A percentile compares a stretch with the other conserved stretches of the same genome.
Evolutionary conservation across 2,329 filamentous ascomycete genomes (phyloP).

Genomic region (Aurifilum marmelostoma): DNA sequence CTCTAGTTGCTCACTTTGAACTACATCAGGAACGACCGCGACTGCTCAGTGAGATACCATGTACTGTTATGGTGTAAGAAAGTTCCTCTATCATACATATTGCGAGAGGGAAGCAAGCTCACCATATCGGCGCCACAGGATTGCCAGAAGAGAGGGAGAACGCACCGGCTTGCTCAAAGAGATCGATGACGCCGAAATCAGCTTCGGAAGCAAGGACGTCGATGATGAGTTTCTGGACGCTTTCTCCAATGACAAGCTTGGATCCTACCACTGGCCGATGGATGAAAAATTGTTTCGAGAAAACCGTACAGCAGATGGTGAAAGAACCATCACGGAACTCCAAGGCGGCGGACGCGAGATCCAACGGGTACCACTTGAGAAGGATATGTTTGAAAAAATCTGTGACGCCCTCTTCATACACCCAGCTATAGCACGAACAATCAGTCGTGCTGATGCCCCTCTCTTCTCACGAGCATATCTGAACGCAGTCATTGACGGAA

Average conservation of each 20-base stretch:
- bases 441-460: background rate
- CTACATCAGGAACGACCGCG: background rate
- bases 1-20: background rate
- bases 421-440: background rate
- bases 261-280: background rate
- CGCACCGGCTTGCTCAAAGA: background rate
- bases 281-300: background rate
- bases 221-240: background rate
- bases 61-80: background rate
- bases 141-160: background rate
- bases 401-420: background rate
- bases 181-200: background rate
- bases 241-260: background rate
- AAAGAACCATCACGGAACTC: background rate
- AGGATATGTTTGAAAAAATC: background rate
- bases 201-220: background rate
- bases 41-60: background rate
- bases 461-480: background rate
- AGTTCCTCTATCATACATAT: background rate
- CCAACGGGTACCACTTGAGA: background rate
- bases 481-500: background rate
- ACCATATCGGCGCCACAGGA: background rate
- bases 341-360: background rate
- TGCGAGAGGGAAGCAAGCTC: background rate
- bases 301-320: background rate